These are phyloP conservation scores for Cephalotrichum gorgonifer DNA, from an alignment of 2,329 filamentous ascomycete genomes.

Conservation along the genomic window DNA sequence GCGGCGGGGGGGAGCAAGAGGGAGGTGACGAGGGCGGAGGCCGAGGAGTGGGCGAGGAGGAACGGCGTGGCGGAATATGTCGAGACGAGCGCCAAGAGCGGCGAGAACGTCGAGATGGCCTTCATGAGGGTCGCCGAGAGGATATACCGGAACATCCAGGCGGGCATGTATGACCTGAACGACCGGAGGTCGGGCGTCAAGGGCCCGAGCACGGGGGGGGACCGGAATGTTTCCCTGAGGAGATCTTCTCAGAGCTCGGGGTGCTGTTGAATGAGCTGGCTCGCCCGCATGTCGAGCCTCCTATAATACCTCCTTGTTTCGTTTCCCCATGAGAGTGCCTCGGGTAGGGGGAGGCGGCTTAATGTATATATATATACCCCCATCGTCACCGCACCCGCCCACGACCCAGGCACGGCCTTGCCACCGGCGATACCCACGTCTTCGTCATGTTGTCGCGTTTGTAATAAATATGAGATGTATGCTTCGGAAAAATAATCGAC, in stretches of 20 bases:
- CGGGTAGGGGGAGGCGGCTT: too few relatives aligned
- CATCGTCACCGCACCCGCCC: too few relatives aligned
- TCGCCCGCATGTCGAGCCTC: too few relatives aligned
- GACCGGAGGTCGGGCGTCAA: slow-evolving; percentile 90
- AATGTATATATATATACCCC: too few relatives aligned
- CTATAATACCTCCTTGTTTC: background rate
- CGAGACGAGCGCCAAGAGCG: slow-evolving; percentile 92
- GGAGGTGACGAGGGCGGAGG: slow-evolving; percentile 73
- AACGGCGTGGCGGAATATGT: slow-evolving; percentile 91
- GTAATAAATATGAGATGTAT: too few relatives aligned
- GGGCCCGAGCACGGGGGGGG: slow-evolving; percentile 34
- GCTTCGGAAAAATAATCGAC: too few relatives aligned
- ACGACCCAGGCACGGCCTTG: too few relatives aligned
- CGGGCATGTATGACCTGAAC: slow-evolving; percentile 87
- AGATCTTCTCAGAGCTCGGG: slow-evolving; percentile 28
- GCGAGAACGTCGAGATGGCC: slow-evolving; percentile 85
- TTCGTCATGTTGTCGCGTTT: too few relatives aligned
- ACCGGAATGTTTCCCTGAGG: background rate
- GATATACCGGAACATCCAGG: slow-evolving; percentile 95
- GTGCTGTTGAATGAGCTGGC: slow-evolving; percentile 31
- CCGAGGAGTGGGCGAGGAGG: slow-evolving; percentile 74
- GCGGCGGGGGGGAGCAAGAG: slow-evolving; percentile 48
- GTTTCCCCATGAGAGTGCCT: too few relatives aligned
- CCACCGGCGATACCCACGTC: too few relatives aligned
- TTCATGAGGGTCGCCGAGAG: slow-evolving; percentile 90